These are phyloP conservation scores for Lactarius quietus DNA, from an alignment of 768 basidiomycete genomes.

Conservation along the genomic window DNA sequence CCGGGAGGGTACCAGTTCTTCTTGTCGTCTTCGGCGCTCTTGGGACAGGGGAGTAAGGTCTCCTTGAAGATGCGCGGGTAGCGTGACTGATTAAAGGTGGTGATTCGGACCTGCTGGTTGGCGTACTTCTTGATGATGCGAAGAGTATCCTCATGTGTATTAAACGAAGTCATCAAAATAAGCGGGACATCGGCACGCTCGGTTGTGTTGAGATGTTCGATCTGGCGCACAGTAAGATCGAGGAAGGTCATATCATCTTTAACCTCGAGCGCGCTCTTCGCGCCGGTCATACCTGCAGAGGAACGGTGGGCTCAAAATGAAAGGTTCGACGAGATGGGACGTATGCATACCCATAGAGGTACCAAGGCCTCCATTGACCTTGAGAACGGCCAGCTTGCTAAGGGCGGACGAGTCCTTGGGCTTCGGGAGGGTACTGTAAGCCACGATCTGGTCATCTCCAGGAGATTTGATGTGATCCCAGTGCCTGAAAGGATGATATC, in stretches of 20 bases:
- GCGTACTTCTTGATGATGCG: conserved; percentile 79
- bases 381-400: conserved; percentile 70
- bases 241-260: conserved; percentile 70
- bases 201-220: conserved; percentile 65
- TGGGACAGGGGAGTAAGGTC: conserved; percentile 59
- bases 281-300: conserved; percentile 48
- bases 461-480: conserved; percentile 56
- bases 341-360: conserved; percentile 52
- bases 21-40: conserved; percentile 56
- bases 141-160: conserved; percentile 74
- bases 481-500: conserved; percentile 28
- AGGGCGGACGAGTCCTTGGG: conserved; percentile 48
- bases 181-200: conserved; percentile 67
- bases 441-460: conserved; percentile 57
- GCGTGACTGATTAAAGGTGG: conserved; percentile 68
- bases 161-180: conserved; percentile 81
- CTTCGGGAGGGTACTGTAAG: conserved; percentile 50
- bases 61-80: conserved; percentile 74
- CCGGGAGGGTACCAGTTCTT: conserved; percentile 75
- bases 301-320: conserved; percentile 7
- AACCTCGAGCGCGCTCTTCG: conserved; percentile 73
- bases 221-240: conserved; percentile 59
- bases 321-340: not conserved
- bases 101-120: conserved; percentile 73
- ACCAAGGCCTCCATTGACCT: conserved; percentile 74